Evolutionary conservation across 2,329 filamentous ascomycete genomes (phyloP).

Genomic region (Tolypocladium pustulatum): DNA sequence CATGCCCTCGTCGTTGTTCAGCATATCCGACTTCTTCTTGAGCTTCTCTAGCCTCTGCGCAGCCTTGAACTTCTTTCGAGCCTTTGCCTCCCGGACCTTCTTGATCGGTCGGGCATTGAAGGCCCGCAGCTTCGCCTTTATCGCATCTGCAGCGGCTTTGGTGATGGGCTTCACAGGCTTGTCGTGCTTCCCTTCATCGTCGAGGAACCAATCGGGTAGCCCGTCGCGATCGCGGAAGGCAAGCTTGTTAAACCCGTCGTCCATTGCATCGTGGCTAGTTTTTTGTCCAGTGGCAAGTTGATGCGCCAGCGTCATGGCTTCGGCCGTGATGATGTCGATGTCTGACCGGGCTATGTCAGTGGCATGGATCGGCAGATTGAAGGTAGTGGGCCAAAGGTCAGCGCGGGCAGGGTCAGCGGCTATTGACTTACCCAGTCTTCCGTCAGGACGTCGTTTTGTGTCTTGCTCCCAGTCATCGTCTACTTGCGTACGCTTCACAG

Average conservation of each 20-base stretch:
- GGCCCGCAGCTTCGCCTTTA: conserved; percentile 88
- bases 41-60: conserved; percentile 87
- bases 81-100: conserved; percentile 94
- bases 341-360: conserved; percentile 36
- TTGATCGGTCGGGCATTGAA: conserved; percentile 96
- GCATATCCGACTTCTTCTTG: conserved; percentile 88
- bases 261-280: conserved; percentile 67
- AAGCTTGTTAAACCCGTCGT: conserved; percentile 90
- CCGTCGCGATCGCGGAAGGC: conserved; percentile 85
- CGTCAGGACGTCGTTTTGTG: conserved; percentile 51
- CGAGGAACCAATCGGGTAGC: conserved; percentile 94
- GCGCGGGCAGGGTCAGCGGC: background rate
- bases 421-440: background rate
- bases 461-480: conserved; percentile 57
- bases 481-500: conserved; percentile 43
- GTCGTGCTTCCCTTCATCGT: conserved; percentile 80
- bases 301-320: conserved; percentile 96
- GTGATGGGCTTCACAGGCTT: conserved; percentile 80
- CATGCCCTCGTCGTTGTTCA: conserved; percentile 82
- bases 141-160: conserved; percentile 78
- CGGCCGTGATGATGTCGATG: conserved; percentile 98
- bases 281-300: conserved; percentile 80
- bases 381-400: background rate
- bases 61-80: conserved; percentile 92
- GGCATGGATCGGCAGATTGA: background rate